Evolutionary conservation across 257 asterid species (phyloP).

Genomic region (Fraxinus pennsylvanica): DNA sequence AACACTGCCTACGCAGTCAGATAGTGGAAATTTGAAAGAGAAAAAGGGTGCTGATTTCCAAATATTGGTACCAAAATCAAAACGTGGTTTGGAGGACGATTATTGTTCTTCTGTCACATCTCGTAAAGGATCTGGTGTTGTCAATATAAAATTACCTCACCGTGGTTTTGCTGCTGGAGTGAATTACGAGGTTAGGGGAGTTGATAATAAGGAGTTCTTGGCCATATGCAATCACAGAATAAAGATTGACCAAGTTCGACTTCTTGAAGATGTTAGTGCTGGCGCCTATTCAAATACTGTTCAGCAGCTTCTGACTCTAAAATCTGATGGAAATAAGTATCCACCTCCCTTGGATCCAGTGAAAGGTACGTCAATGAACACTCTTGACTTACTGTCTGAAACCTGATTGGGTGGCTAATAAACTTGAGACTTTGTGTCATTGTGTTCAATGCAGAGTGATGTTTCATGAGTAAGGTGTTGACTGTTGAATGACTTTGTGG

Average conservation of each 20-base stretch:
- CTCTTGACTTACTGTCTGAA: constrained; percentile 10
- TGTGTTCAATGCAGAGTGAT: constrained; percentile 1
- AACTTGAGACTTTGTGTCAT: constrained; percentile 5
- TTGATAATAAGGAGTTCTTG: constrained; percentile 65
- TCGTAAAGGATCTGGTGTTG: constrained; percentile 76
- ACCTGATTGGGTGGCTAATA: constrained; percentile 3
- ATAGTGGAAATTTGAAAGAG: constrained; percentile 36
- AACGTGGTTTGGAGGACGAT: constrained; percentile 87
- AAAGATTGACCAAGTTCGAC: constrained; percentile 81
- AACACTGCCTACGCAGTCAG: constrained; percentile 41
- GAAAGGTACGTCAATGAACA: constrained; percentile 53
- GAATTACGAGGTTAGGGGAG: constrained; percentile 81
- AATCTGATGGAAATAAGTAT: constrained; percentile 78
- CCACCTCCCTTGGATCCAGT: constrained; percentile 92
- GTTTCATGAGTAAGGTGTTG: neutral
- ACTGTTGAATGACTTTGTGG: constrained; percentile 1
- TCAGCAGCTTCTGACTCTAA: constrained; percentile 66
- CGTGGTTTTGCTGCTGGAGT: constrained; percentile 78
- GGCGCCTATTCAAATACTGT: constrained; percentile 81
- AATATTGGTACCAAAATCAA: constrained; percentile 83
- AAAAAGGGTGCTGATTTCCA: constrained; percentile 54
- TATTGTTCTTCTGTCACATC: constrained; percentile 62
- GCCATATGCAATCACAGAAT: constrained; percentile 70
- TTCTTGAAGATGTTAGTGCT: constrained; percentile 84
- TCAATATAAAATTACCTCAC: constrained; percentile 84